Conservation (phyloP, 106 monocot species). For the Vanilla planifolia region DNA sequence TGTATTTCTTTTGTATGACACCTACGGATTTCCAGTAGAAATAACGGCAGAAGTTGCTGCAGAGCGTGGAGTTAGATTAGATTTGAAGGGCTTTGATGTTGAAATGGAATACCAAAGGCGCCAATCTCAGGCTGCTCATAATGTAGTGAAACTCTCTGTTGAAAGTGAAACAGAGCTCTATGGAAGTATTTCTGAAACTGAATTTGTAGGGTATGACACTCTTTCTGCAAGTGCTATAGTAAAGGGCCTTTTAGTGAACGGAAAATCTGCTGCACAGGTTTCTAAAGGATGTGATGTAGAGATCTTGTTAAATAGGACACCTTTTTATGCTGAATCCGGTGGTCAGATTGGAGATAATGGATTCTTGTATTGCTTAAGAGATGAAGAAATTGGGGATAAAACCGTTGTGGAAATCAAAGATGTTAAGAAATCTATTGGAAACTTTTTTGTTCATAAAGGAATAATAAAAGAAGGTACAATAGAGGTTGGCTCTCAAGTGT, state of each 20-base stretch:
- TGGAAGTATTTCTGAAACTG: conserved; percentile 56
- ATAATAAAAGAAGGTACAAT: conserved; percentile 72
- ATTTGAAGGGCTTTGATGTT: conserved; percentile 72
- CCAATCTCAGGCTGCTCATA: conserved; percentile 92
- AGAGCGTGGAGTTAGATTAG: conserved; percentile 66
- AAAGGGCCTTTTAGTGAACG: conserved; percentile 82
- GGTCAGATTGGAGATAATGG: conserved; percentile 98
- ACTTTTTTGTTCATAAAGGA: conserved; percentile 88
- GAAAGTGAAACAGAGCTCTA: conserved; percentile 58
- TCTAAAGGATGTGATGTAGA: conserved; percentile 78
- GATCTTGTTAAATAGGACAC: conserved; percentile 80
- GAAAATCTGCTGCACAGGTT: conserved; percentile 59
- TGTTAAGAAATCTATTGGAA: conserved; percentile 81
- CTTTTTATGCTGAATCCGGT: conserved; percentile 99
- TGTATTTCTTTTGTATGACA: conserved; percentile 95
- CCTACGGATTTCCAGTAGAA: conserved; percentile 92
- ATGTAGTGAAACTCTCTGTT: conserved; percentile 83
- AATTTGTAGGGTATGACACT: conserved; percentile 87
- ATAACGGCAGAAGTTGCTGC: conserved; percentile 92
- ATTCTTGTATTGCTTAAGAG: conserved; percentile 34
- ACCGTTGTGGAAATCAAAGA: conserved; percentile 77
- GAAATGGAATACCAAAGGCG: conserved; percentile 97
- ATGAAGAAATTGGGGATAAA: conserved; percentile 29
- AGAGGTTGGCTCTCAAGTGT: conserved; percentile 66
- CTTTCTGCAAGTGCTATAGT: conserved; percentile 59